phyloP scores from a whole-genome alignment of 2,329 filamentous ascomycete genomes.

The Aspergillus pseudoviridinutans region DNA sequence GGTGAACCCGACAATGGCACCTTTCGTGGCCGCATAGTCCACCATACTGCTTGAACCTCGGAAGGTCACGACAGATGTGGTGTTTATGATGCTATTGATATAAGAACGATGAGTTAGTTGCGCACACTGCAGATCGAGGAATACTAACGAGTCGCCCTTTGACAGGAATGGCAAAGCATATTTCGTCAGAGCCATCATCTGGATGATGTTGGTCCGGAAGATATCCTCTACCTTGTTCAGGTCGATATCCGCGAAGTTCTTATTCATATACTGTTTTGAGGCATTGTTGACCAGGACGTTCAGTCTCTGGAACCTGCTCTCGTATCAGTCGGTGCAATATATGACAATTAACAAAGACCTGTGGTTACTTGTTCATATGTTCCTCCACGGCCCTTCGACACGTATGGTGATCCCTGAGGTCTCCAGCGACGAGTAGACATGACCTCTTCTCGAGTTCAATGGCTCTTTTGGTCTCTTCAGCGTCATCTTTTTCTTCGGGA shows the following conservation, averaged over 20 bases:
- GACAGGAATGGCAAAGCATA: conserved; percentile 55
- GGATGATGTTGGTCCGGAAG: conserved; percentile 55
- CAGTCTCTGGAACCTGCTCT: conserved; percentile 26
- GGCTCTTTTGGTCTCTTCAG: conserved; percentile 50
- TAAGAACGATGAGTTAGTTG: background rate
- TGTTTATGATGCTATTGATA: conserved; percentile 52
- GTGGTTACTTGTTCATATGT: conserved; percentile 47
- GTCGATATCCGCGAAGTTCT: conserved; percentile 52
- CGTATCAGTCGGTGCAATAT: background rate
- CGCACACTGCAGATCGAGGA: background rate
- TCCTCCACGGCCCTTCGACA: conserved; percentile 51
- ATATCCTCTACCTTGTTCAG: conserved; percentile 53
- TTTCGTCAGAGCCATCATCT: conserved; percentile 59
- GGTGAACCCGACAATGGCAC: conserved; percentile 56
- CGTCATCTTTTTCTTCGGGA: conserved; percentile 54
- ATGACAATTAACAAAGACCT: background rate
- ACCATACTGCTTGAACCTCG: conserved; percentile 49
- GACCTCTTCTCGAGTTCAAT: conserved; percentile 50
- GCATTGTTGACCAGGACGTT: conserved; percentile 58
- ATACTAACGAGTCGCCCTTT: conserved; percentile 43
- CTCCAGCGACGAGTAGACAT: conserved; percentile 47
- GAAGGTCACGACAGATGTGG: conserved; percentile 53
- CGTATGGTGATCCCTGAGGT: conserved; percentile 49
- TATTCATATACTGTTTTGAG: conserved; percentile 53
- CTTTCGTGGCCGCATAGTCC: conserved; percentile 57